A percentile compares a stretch with the other conserved stretches of the same genome.
Evolutionary conservation across 768 basidiomycete genomes (phyloP).

Genomic region (Obba rivulosa): DNA sequence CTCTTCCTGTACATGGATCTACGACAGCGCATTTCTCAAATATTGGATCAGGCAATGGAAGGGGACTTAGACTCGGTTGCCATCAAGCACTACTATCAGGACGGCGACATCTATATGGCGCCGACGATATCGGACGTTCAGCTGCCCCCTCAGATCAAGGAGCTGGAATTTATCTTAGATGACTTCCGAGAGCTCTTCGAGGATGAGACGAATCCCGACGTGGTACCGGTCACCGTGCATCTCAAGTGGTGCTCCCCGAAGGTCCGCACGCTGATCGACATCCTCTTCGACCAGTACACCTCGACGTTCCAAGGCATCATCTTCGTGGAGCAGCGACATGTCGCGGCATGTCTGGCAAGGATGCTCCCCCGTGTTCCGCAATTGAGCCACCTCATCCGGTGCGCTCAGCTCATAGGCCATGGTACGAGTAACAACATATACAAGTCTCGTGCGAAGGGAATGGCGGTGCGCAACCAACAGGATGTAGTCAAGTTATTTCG

Average conservation of each 20-base stretch:
- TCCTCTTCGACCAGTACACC: constrained; percentile 51
- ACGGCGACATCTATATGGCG: background rate
- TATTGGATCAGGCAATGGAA: constrained; percentile 24
- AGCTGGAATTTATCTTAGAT: constrained; percentile 44
- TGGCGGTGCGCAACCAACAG: constrained; percentile 48
- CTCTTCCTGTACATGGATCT: constrained; percentile 63
- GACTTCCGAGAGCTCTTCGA: constrained; percentile 38
- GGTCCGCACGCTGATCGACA: constrained; percentile 53
- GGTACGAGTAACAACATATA: constrained; percentile 34
- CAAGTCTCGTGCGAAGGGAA: constrained; percentile 40
- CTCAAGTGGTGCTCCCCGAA: constrained; percentile 75
- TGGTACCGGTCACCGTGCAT: constrained; percentile 36
- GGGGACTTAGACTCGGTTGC: constrained; percentile 7
- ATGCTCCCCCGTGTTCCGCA: constrained; percentile 57
- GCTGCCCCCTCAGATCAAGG: constrained; percentile 39
- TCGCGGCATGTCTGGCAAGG: constrained; percentile 64
- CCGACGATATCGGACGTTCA: background rate
- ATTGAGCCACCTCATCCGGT: constrained; percentile 50
- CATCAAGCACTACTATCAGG: constrained; percentile 1
- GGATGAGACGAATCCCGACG: constrained; percentile 20
- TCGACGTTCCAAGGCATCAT: constrained; percentile 73
- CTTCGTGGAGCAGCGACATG: constrained; percentile 83
- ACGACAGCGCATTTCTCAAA: constrained; percentile 40
- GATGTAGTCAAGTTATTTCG: constrained; percentile 64
- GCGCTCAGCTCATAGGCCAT: constrained; percentile 69